A percentile compares a stretch with the other conserved stretches of the same genome.
Evolutionary conservation across 345 rosid genomes (phyloP).

Genomic region (Eucalyptus shirleyi): DNA sequence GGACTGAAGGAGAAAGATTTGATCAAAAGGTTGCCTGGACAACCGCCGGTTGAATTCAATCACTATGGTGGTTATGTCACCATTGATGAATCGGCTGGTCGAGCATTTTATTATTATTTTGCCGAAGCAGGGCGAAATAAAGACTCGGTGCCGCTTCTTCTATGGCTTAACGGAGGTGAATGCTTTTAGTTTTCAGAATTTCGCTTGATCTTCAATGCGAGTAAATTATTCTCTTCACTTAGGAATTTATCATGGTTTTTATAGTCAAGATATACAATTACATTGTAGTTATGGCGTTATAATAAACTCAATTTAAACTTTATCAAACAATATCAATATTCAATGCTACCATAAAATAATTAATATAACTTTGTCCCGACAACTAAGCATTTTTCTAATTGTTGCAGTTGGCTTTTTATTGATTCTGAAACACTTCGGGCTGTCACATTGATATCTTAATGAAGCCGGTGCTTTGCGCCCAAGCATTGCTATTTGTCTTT

Average conservation of each 20-base stretch:
- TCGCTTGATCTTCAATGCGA: not conserved
- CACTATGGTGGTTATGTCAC: constrained; percentile 69
- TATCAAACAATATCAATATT: not conserved
- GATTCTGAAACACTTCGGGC: not conserved
- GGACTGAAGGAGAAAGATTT: constrained; percentile 9
- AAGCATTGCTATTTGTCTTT: not conserved
- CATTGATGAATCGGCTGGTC: constrained; percentile 36
- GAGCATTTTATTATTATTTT: constrained; percentile 59
- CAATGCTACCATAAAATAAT: not conserved
- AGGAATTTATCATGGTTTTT: not conserved
- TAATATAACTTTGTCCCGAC: not conserved
- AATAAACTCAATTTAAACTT: not conserved
- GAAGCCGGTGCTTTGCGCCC: not conserved
- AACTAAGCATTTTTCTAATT: not conserved
- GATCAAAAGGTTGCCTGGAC: constrained; percentile 48
- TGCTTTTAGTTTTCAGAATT: not conserved
- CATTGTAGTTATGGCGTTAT: not conserved
- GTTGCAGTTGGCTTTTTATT: not conserved
- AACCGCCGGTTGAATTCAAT: constrained; percentile 29
- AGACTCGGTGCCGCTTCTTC: constrained; percentile 53
- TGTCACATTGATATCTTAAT: not conserved
- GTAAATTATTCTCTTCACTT: not conserved
- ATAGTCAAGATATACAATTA: not conserved
- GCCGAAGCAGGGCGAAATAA: constrained; percentile 32
- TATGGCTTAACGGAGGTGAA: constrained; percentile 84